A percentile compares a stretch with the other conserved stretches of the same genome.
Conservation (phyloP, 164 flowering plant genomes). For the Warburgia ugandensis region DNA sequence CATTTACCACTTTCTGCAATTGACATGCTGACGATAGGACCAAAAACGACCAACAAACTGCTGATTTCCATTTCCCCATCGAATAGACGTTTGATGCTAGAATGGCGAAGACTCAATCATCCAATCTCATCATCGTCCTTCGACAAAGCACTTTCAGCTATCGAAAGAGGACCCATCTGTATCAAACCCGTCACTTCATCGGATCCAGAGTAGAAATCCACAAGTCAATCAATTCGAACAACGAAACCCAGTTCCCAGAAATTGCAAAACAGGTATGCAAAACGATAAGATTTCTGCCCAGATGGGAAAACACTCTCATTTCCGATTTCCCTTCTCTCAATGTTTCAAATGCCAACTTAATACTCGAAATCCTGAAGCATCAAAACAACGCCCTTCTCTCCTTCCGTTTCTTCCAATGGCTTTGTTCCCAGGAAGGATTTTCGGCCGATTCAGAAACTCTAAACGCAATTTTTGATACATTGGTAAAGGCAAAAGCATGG, state of each 20-base stretch:
- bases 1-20: too few species aligned
- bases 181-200: too few species aligned
- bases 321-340: slow-evolving; percentile 35
- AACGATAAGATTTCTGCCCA: slow-evolving; percentile 30
- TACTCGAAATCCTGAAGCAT: slow-evolving; percentile 27
- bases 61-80: too few species aligned
- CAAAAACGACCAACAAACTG: too few species aligned
- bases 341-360: slow-evolving; percentile 32
- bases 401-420: slow-evolving; percentile 46
- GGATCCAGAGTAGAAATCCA: too few species aligned
- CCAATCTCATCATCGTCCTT: not conserved
- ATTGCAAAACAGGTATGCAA: slow-evolving; percentile 33
- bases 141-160: not conserved
- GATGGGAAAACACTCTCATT: slow-evolving; percentile 46
- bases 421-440: slow-evolving; percentile 20
- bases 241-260: slow-evolving; percentile 5
- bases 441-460: slow-evolving; percentile 20
- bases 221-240: not conserved
- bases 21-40: too few species aligned
- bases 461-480: slow-evolving; percentile 29
- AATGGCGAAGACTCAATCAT: not conserved
- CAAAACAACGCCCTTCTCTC: slow-evolving; percentile 33
- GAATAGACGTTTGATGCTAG: too few species aligned
- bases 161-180: too few species aligned
- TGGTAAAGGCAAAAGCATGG: slow-evolving; percentile 43